Evolutionary conservation across 148 eudicot species (phyloP).

Genomic region (Euryodendron excelsum): DNA sequence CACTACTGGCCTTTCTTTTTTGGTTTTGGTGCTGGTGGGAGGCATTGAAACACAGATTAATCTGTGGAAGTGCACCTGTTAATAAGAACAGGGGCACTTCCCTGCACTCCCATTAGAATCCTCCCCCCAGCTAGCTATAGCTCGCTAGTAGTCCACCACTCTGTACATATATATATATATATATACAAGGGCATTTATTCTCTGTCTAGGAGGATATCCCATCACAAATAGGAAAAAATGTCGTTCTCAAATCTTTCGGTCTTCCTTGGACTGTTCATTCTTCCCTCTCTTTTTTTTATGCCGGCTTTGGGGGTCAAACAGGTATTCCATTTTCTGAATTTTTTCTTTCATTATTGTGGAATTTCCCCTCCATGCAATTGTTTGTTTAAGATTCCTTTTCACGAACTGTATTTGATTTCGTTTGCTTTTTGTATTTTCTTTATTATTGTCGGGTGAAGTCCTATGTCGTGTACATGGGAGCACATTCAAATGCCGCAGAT

Average conservation of each 20-base stretch:
- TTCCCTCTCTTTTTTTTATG: neutral
- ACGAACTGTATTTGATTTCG: neutral
- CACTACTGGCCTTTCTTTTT: neutral
- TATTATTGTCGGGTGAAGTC: neutral
- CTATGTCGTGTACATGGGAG: conserved; percentile 11
- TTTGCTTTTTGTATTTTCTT: neutral
- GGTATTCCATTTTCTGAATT: too few species aligned
- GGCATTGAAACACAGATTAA: neutral
- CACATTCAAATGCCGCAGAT: conserved; percentile 9
- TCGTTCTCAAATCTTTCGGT: neutral
- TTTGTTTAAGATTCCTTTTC: too few species aligned
- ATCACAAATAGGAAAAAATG: neutral
- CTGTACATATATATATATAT: too few species aligned
- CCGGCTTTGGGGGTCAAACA: conserved; percentile 2
- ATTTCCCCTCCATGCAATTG: too few species aligned
- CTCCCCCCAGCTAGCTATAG: neutral
- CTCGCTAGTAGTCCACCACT: too few species aligned
- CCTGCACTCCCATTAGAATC: neutral
- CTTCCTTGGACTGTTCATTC: neutral
- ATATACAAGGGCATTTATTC: neutral
- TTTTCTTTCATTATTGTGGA: too few species aligned
- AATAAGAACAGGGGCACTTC: neutral
- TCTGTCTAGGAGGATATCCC: too few species aligned
- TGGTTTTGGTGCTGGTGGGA: neutral
- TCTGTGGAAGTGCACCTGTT: neutral